Base-by-base conservation (phyloP, 768 basidiomycete species). In the Hypholoma sublateritium region DNA sequence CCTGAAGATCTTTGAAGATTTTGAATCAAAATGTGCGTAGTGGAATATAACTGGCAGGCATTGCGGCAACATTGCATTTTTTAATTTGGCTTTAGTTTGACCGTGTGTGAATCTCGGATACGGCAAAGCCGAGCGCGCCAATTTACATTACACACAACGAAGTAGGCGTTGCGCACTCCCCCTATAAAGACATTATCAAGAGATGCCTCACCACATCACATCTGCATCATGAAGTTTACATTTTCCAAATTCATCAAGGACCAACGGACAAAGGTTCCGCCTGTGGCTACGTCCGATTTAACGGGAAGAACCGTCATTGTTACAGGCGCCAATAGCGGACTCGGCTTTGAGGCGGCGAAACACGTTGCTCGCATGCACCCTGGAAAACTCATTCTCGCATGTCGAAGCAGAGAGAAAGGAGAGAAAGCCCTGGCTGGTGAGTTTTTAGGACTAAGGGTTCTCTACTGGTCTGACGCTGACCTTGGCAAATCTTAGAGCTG, bases 401-500 rank as follows among this genome's bases (percentile, higher is more conserved):
- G 53, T 24, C 44, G 53, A 36, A 35, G 32, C 17, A 53, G 44
- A 35, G 25, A 19, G 17, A 28, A 32, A 44, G 42, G 53, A 3
- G 53, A 45, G 21, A 35, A 35, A 16, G 53, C 53, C 2, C 7
- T 36, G 12, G 32, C 19, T 19, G 36, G 53, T 53, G 28, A 17
- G 53, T 53, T 5, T 32, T 3, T 32, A 32, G 28, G 28, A 32
- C 5, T 32, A 6, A 32, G 9, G 28, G 5, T 5, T 32, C 28
- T 32, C 28, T 32, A 32, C 28, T 28, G 7, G 5, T 32, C 9
- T 32, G 28, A 32, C 9, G 28, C 28, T 3, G 28, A 32, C 9
- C 28, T 32, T 22, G 11, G 22, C n/a, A 25, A 24, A 22, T 11
- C 22, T 47, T 39, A 75, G 74, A 62, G 36, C 55, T 74, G 5